A percentile compares a stretch with the other conserved stretches of the same genome.
Evolutionary conservation across 371 early-diverging fungal genomes (phyloP).

Genomic region (Sporodiniella umbellata): DNA sequence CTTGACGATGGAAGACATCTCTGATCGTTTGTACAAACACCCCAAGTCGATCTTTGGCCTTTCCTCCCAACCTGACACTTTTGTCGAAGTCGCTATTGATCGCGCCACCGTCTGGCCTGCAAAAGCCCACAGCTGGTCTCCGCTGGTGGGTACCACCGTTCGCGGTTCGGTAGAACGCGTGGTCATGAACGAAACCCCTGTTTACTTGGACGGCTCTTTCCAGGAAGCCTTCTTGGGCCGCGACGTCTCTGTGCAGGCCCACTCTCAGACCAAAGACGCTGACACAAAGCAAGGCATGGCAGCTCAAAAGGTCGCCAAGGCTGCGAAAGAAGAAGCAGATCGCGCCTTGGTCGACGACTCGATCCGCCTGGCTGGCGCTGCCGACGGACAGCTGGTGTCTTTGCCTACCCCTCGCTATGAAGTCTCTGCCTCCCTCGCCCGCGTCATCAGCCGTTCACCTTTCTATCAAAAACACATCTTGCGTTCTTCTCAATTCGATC

Average conservation of each 20-base stretch:
- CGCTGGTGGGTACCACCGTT: conserved; percentile 45
- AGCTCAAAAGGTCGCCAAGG: too few relatives aligned
- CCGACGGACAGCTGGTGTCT: conserved; percentile 33
- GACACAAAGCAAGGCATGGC: too few relatives aligned
- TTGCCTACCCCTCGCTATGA: conserved; percentile 36
- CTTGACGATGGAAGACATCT: conserved; percentile 78
- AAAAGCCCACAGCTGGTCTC: conserved; percentile 39
- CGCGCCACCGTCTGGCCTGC: conserved; percentile 41
- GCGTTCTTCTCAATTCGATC: conserved; percentile 84
- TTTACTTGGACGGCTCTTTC: conserved; percentile 80
- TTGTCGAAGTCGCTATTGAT: conserved; percentile 81
- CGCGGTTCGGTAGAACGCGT: conserved; percentile 80
- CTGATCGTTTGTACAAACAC: conserved; percentile 71
- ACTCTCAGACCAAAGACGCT: too few relatives aligned
- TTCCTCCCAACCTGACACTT: conserved; percentile 84
- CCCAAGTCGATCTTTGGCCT: conserved; percentile 88
- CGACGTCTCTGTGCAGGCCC: conserved; percentile 52
- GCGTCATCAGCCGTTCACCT: conserved; percentile 73
- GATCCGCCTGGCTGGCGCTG: conserved; percentile 34
- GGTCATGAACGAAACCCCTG: conserved; percentile 76
- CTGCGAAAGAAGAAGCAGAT: conserved; percentile 7
- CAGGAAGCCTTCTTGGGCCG: conserved; percentile 43
- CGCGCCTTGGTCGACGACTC: conserved; percentile 19
- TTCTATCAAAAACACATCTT: conserved; percentile 92
- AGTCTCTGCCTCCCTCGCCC: conserved; percentile 63